Conservation (phyloP, 352 stramenopile genomes). For the Phytophthora capsici region DNA sequence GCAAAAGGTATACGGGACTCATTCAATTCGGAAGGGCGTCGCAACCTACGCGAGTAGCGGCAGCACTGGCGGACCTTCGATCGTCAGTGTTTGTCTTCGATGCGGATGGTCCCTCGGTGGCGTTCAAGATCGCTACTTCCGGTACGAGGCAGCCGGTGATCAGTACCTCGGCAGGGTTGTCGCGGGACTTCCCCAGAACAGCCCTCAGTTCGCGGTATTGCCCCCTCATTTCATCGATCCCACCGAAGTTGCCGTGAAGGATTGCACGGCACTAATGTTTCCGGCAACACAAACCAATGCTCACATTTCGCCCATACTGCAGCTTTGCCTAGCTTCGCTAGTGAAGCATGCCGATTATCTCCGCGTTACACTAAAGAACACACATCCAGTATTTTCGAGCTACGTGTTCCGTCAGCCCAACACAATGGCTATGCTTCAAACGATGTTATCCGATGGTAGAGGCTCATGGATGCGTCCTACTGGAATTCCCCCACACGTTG, state of each 20-base stretch:
- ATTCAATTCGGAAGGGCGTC: constrained; percentile 26
- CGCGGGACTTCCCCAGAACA: constrained; percentile 15
- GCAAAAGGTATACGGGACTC: constrained; percentile 15
- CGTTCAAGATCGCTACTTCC: constrained; percentile 23
- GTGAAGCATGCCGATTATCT: constrained; percentile 4
- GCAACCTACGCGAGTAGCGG: constrained; percentile 28
- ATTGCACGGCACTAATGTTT: constrained; percentile 10
- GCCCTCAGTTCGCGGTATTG: constrained; percentile 4
- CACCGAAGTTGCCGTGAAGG: neutral
- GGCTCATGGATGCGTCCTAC: constrained; percentile 1
- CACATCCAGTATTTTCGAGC: neutral
- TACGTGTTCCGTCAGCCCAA: neutral
- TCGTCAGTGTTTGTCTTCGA: constrained; percentile 21
- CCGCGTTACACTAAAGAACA: neutral
- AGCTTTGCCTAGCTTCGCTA: constrained; percentile 18
- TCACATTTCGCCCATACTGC: constrained; percentile 1
- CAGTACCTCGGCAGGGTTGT: constrained; percentile 13
- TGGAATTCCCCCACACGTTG: constrained; percentile 2
- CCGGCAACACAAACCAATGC: neutral
- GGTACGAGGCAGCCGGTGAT: constrained; percentile 23
- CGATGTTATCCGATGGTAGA: neutral
- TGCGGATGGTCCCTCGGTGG: constrained; percentile 19
- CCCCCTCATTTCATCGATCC: constrained; percentile 18
- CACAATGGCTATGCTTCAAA: neutral
- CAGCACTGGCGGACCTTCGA: constrained; percentile 16